A percentile compares a stretch with the other conserved stretches of the same genome.
Evolutionary conservation across 179 eudicot genomes (phyloP).

Genomic region (Nepenthes alata): DNA sequence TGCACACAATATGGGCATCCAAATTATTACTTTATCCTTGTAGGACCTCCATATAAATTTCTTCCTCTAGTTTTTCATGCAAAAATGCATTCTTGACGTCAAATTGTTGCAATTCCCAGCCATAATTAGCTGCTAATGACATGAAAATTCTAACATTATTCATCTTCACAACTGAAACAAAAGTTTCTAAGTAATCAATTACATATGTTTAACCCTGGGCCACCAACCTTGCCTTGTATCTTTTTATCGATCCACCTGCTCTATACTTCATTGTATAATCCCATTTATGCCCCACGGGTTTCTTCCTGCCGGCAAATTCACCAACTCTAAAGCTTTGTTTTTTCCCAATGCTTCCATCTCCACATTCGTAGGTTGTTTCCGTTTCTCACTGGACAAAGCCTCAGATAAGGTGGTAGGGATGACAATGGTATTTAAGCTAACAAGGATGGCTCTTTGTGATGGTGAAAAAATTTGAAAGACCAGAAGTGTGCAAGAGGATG

Average conservation of each 20-base stretch:
- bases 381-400: background rate
- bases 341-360: background rate
- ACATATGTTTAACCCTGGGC: background rate
- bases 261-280: background rate
- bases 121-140: background rate
- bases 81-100: background rate
- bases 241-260: background rate
- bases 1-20: background rate
- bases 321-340: background rate
- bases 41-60: background rate
- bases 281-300: background rate
- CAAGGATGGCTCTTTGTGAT: background rate
- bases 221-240: background rate
- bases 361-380: background rate
- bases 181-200: background rate
- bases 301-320: background rate
- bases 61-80: background rate
- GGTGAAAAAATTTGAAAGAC: background rate
- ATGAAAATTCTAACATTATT: background rate
- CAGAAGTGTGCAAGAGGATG: background rate
- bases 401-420: conserved; percentile 1
- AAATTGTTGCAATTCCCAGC: background rate
- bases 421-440: background rate
- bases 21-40: background rate
- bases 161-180: background rate